phyloP scores from a whole-genome alignment of 2,329 filamentous ascomycete genomes.

The Akanthomyces muscarius region DNA sequence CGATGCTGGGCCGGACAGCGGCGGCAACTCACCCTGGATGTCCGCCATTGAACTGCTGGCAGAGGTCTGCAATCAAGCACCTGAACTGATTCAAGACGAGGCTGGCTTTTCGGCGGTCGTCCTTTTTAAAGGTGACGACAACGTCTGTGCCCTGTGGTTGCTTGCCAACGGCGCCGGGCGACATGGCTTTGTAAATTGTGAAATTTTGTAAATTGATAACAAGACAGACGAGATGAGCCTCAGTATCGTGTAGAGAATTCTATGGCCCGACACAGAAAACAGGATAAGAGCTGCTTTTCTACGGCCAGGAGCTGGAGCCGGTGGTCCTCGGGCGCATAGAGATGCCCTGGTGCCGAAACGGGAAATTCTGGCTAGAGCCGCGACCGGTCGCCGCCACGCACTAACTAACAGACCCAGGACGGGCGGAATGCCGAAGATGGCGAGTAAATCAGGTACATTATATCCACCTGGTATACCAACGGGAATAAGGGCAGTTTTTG shows the following conservation, averaged over 20 bases:
- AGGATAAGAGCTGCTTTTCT: not conserved
- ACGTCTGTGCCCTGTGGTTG: slow-evolving; percentile 33
- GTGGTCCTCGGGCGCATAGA: not conserved
- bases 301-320: not conserved
- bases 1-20: not conserved
- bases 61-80: slow-evolving; percentile 62
- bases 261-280: not conserved
- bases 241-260: not conserved
- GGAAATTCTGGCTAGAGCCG: not conserved
- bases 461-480: no score
- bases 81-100: slow-evolving; percentile 58
- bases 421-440: not conserved
- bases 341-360: slow-evolving; percentile 6
- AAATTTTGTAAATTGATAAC: not conserved
- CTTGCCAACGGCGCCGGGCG: not conserved
- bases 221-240: not conserved
- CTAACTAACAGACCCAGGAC: not conserved
- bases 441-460: not conserved
- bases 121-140: slow-evolving; percentile 29
- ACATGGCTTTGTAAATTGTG: not conserved
- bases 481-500: not conserved
- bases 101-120: slow-evolving; percentile 31
- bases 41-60: slow-evolving; percentile 65
- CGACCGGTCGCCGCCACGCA: not conserved
- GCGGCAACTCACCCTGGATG: slow-evolving; percentile 57